Evolutionary conservation across 495 filamentous ascomycete species (phyloP).

Genomic region (Aspergillus avenaceus): DNA sequence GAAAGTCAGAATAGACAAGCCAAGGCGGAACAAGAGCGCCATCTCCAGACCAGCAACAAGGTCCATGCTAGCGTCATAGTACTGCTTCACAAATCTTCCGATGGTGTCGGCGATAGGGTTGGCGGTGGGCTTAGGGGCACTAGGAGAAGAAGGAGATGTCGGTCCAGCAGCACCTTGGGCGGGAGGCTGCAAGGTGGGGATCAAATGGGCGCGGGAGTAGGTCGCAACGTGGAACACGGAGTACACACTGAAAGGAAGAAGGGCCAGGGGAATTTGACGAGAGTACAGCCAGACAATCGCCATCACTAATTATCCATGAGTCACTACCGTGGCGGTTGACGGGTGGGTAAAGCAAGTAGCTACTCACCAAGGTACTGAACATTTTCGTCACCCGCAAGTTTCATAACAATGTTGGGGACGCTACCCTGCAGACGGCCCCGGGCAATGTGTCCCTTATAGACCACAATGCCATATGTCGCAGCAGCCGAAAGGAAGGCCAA

Average conservation of each 20-base stretch:
- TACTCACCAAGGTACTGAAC: constrained; percentile 91
- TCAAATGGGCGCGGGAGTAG: constrained; percentile 51
- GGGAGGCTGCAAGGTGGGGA: constrained; percentile 46
- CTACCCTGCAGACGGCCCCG: constrained; percentile 61
- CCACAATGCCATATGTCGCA: constrained; percentile 93
- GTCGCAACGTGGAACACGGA: constrained; percentile 97
- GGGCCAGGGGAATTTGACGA: constrained; percentile 81
- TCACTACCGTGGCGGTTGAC: background rate
- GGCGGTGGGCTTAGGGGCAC: constrained; percentile 49
- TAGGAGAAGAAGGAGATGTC: constrained; percentile 53
- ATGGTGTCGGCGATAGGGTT: constrained; percentile 74
- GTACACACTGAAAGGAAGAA: constrained; percentile 94
- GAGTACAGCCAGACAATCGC: constrained; percentile 92
- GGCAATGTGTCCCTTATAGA: constrained; percentile 95
- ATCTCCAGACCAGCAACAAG: constrained; percentile 75
- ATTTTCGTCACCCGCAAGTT: constrained; percentile 83
- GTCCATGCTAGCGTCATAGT: constrained; percentile 89
- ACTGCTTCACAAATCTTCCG: constrained; percentile 91
- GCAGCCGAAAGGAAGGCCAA: constrained; percentile 84
- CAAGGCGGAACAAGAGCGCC: constrained; percentile 74
- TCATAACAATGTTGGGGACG: constrained; percentile 55
- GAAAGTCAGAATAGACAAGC: constrained; percentile 77
- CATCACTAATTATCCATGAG: constrained; percentile 58
- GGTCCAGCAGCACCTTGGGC: constrained; percentile 30
- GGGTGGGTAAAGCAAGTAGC: background rate